These are phyloP conservation scores for Botryotinia calthae DNA, from an alignment of 2,329 filamentous ascomycete genomes.

Conservation along the genomic window DNA sequence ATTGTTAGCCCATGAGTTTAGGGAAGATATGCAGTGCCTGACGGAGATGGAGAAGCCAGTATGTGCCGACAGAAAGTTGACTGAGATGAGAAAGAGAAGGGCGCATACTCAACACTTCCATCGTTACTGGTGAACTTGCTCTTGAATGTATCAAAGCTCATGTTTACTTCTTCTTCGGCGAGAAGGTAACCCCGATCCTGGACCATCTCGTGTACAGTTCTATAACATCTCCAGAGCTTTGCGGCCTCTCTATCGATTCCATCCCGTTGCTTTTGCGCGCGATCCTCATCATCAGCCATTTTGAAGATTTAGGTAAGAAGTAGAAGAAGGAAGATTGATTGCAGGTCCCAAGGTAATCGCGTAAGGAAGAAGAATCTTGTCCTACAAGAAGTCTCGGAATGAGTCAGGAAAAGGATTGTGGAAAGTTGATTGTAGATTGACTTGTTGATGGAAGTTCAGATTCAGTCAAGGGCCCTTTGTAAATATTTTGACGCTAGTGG, in stretches of 20 bases:
- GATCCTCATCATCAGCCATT: constrained; percentile 37
- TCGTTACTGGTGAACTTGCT: constrained; percentile 67
- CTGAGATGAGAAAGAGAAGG: neutral
- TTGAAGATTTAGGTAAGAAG: constrained; percentile 9
- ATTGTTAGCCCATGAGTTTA: constrained; percentile 14
- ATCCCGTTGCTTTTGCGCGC: constrained; percentile 34
- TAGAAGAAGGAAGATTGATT: neutral
- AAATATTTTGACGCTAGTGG: constrained; percentile 15
- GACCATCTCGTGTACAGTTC: constrained; percentile 94
- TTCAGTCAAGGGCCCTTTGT: constrained; percentile 11
- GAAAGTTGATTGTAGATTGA: neutral
- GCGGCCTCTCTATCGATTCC: constrained; percentile 46
- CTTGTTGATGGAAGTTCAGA: neutral
- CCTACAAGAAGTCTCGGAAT: too few relatives aligned
- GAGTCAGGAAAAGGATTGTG: too few relatives aligned
- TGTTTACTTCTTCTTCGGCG: constrained; percentile 81
- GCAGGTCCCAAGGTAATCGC: neutral
- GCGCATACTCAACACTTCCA: constrained; percentile 70
- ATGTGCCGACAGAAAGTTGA: neutral
- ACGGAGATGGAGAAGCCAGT: constrained; percentile 19
- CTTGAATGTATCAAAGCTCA: constrained; percentile 80
- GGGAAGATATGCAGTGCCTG: neutral
- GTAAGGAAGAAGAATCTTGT: neutral
- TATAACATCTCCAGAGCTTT: constrained; percentile 89
- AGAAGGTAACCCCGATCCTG: constrained; percentile 90